These are phyloP conservation scores for Elaphomyces granulatus DNA, from an alignment of 495 filamentous ascomycete genomes.

Conservation along the genomic window DNA sequence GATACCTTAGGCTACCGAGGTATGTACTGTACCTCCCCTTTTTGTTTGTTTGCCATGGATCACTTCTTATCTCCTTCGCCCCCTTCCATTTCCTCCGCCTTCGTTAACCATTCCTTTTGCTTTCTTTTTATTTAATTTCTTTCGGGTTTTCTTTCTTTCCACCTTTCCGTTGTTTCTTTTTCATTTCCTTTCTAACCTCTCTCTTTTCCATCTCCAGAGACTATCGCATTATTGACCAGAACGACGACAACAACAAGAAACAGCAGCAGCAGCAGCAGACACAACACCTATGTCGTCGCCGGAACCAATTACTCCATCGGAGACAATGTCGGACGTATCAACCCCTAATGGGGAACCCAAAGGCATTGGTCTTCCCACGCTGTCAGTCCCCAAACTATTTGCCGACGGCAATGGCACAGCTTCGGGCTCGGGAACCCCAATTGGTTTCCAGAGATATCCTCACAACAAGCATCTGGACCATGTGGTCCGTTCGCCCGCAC, in stretches of 20 bases:
- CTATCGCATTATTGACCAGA: too few species aligned
- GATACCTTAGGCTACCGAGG: too few species aligned
- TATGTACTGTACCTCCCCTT: too few species aligned
- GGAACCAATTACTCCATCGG: constrained; percentile 17
- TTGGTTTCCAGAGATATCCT: constrained; percentile 33
- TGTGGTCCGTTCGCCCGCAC: constrained; percentile 40
- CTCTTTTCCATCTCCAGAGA: neutral
- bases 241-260: too few species aligned
- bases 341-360: constrained; percentile 20
- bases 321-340: constrained; percentile 5
- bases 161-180: constrained; percentile 1
- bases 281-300: constrained; percentile 25
- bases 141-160: too few species aligned
- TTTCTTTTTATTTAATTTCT: constrained; percentile 8
- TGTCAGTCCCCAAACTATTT: constrained; percentile 24
- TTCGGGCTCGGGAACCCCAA: constrained; percentile 31
- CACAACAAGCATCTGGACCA: constrained; percentile 52
- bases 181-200: neutral
- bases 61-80: too few species aligned
- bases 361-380: constrained; percentile 20
- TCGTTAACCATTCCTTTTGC: too few species aligned
- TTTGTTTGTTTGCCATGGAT: too few species aligned
- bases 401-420: constrained; percentile 21
- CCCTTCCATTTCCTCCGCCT: too few species aligned
- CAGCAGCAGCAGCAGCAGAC: too few species aligned